Conservation (phyloP, 2,329 filamentous ascomycete genomes). For the Colletotrichum tropicicola region DNA sequence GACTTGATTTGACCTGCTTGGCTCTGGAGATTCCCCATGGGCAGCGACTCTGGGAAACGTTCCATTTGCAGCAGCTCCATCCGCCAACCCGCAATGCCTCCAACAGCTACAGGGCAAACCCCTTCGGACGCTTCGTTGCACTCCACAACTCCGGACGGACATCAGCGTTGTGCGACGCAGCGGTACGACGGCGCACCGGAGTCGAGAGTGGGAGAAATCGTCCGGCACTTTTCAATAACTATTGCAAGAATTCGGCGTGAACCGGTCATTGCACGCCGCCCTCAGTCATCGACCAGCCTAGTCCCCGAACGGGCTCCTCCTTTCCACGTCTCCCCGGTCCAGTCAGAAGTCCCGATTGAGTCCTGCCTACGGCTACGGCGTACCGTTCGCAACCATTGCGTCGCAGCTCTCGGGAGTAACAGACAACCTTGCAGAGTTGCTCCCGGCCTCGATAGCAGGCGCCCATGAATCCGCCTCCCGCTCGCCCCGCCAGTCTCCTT, state of each 20-base stretch:
- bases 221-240: no score
- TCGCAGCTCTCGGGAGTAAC: no score
- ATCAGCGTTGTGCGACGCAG: slow-evolving; percentile 6
- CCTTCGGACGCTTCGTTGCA: not conserved
- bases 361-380: no score
- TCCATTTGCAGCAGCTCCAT: not conserved
- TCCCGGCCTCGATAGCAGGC: not conserved
- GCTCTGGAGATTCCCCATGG: slow-evolving; percentile 8
- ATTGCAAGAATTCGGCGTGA: no score
- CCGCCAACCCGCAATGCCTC: not conserved
- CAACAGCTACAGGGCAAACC: not conserved
- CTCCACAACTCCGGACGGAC: not conserved
- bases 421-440: no score
- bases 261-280: not conserved
- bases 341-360: no score
- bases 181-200: not conserved
- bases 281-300: not conserved
- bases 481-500: slow-evolving; percentile 12
- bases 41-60: not conserved
- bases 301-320: no score
- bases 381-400: no score
- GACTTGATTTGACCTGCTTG: slow-evolving; percentile 8
- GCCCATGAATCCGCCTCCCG: not conserved
- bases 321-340: no score
- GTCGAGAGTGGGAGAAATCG: no score